Base-by-base conservation (phyloP, 2,329 filamentous ascomycete genomes). In the Phialophora expanda region DNA sequence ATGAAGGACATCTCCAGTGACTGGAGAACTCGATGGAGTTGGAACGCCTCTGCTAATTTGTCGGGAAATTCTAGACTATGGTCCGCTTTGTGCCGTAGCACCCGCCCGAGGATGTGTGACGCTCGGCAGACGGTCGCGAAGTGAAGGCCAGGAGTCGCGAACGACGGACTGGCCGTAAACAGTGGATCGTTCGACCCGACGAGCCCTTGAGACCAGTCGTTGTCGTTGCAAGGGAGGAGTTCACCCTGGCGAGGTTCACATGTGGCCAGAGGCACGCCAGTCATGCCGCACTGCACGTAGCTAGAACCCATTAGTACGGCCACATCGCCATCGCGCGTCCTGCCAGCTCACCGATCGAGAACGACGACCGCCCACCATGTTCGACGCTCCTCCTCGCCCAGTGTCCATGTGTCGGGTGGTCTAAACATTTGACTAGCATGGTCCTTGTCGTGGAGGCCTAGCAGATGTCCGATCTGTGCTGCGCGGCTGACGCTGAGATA, bases 351-450 rank as follows among this genome's bases (percentile, higher is more conserved):
- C 74, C 76, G 69, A 34, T 79, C 76, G 0, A 78, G 71, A 17
- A 75, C 74, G 12, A 76, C 70, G 0, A 75, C 68, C 1, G 73
- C 70, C 77, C 77, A 79, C 75, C 75, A 77, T 1, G 72, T 69
- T 4, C 77, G 70, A 1, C 74, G 72, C 32, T 74, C 72, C 59
- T 78, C 77, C 65, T 78, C 77, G 44, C 75, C 70, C 11, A 68
- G 70, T 2, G 73, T 75, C 71, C 73, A 75, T 1, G 74, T 74
- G 5, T 69, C 64, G 2, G 71, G 57, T 8, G 65, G 65, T 56
- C 73, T 70, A 53, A 76, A 74, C 4, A 76, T 67, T 61, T 75
- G 73, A 3, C 69, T 70, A 9, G 73, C 69, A 32, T 71, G 67
- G 3, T 71, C 65, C 6, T 73, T 70, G 64, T 75, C 74, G 46